Evolutionary conservation across 23 red algal species (phyloP), one percentile per base, ranked within the genome.

Genomic region (Porphyridium purpureum): DNA sequence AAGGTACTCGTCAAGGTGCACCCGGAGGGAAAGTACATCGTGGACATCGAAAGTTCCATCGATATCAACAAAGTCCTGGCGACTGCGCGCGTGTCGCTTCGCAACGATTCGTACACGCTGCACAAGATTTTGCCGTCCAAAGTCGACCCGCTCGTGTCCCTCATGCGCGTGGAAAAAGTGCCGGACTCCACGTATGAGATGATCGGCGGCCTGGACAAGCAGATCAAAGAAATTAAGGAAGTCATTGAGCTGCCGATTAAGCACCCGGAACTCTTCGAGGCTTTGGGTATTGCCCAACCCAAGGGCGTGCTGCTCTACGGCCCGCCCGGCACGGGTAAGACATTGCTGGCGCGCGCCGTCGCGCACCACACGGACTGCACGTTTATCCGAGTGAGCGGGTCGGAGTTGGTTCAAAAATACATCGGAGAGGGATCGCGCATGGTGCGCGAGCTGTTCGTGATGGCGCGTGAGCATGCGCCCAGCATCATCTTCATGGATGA

Each of bases 81-180:
- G 28, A 72, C 62, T 47, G 72, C 80, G 5, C 70, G 87, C 14
- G 87, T 94, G 20, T 76, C 87, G 21, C 62, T 94, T 38, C 55
- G 76, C 24, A 94, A 94, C 57, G 87, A 94, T 66, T 79, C 76
- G 9, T 94, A 94, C 53, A 75, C 87, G 20, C 59, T 94, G 35
- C 76, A 94, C 80, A 76, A 83, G 38, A 71, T 94, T 5, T 35
- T 94, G 27, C 87, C 87, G 34, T 74, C 65, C 60, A 94, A 94
- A 62, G 76, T 94, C 29, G 87, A 94, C 58, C 87, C 87, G 27
- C 66, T 94, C 15, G 77, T 94, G 25, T 79, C 70, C 5, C 62
- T 94, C 15, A 94, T 94, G 87, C 35, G 69, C 5, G 87, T 94
- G 3, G 87, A 94, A 52, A 94, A 94, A 42, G 87, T 94, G n/a